These are phyloP conservation scores for Canavalia gladiata DNA, from an alignment of 306 rosid genomes.

Conservation along the genomic window DNA sequence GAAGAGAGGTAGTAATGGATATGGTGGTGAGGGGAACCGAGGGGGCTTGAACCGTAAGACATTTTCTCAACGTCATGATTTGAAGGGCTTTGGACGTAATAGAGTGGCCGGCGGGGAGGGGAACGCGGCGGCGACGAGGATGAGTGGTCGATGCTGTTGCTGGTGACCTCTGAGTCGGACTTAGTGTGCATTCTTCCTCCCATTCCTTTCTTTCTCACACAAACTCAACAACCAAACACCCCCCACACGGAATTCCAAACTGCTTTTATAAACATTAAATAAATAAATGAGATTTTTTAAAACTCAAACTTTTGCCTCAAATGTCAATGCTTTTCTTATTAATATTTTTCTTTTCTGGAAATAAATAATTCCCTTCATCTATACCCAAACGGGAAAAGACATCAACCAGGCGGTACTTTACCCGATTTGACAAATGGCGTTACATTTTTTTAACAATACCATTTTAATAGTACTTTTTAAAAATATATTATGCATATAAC, in stretches of 20 bases:
- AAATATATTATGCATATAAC: too few relatives aligned
- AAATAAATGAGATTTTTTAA: background rate
- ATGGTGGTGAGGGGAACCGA: slow-evolving; percentile 79
- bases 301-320: background rate
- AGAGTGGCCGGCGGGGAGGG: slow-evolving; percentile 81
- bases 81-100: slow-evolving; percentile 97
- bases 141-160: slow-evolving; percentile 70
- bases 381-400: background rate
- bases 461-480: too few relatives aligned
- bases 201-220: slow-evolving; percentile 14
- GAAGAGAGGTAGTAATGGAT: slow-evolving; percentile 77
- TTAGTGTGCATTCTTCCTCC: slow-evolving; percentile 71
- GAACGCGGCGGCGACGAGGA: slow-evolving; percentile 69
- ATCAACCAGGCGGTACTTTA: background rate
- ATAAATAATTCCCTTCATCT: background rate
- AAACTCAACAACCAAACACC: too few relatives aligned
- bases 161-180: slow-evolving; percentile 89
- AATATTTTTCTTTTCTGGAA: background rate
- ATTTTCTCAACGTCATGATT: slow-evolving; percentile 91
- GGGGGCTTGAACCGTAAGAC: slow-evolving; percentile 91
- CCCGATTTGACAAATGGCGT: too few relatives aligned
- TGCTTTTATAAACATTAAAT: background rate
- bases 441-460: too few relatives aligned
- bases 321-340: background rate
- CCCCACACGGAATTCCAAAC: background rate